Conservation (phyloP, 2,329 filamentous ascomycete species). For the Thermothelomyces thermophilus region DNA sequence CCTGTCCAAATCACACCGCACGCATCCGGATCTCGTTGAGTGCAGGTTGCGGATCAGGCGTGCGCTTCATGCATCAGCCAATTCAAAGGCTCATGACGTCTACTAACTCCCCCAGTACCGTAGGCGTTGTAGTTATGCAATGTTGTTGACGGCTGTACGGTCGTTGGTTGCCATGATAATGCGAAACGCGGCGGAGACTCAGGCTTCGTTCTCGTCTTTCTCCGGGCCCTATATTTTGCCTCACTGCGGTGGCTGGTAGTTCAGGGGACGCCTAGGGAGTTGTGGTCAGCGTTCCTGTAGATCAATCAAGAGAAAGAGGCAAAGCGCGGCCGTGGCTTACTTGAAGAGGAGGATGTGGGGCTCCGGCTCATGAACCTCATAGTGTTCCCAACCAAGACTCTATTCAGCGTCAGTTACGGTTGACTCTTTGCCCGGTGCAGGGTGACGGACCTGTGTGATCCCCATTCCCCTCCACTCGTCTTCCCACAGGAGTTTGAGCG, state of each 20-base stretch:
- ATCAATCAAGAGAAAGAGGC: background rate
- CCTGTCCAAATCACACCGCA: background rate
- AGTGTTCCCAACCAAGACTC: conserved; percentile 99
- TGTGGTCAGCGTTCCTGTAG: conserved; percentile 8
- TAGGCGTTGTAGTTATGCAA: conserved; percentile 16
- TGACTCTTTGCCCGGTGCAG: background rate
- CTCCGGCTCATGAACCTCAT: conserved; percentile 97
- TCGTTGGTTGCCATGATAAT: conserved; percentile 24
- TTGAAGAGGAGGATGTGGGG: conserved; percentile 98
- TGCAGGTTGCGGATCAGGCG: background rate
- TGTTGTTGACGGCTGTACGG: conserved; percentile 26
- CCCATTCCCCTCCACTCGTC: conserved; percentile 96
- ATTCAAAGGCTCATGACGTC: background rate
- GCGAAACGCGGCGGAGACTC: conserved; percentile 26
- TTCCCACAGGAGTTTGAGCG: conserved; percentile 93
- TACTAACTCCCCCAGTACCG: conserved; percentile 1
- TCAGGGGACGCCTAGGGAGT: conserved; percentile 63
- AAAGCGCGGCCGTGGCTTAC: conserved; percentile 48
- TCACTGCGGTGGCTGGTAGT: conserved; percentile 65
- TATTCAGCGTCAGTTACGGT: conserved; percentile 33
- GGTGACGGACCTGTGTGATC: conserved; percentile 78
- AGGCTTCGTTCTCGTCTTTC: conserved; percentile 9
- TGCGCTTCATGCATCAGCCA: background rate
- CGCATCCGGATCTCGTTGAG: background rate
- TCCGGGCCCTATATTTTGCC: background rate